phyloP scores from a whole-genome alignment of 768 basidiomycete species.

The Pleurotus platypus region DNA sequence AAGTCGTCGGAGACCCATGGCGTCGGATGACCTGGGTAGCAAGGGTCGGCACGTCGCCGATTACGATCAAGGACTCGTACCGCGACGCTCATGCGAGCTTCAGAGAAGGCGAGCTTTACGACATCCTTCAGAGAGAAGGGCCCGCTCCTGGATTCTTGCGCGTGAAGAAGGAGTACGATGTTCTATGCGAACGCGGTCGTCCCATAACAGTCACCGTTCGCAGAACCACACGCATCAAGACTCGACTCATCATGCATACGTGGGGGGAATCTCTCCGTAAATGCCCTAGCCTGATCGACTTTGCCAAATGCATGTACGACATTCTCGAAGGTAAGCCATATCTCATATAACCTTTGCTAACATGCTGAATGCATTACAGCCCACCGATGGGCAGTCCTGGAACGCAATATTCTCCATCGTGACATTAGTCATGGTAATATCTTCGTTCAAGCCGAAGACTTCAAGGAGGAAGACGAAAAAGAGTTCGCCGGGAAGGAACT shows the following conservation, averaged over 20 bases:
- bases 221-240: not conserved
- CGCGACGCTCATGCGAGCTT: not conserved
- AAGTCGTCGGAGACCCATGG: conserved; percentile 8
- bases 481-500: not conserved
- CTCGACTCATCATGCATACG: not conserved
- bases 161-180: too few relatives aligned
- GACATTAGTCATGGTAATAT: conserved; percentile 1
- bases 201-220: not conserved
- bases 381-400: not conserved
- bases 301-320: conserved; percentile 5
- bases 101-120: conserved; percentile 5
- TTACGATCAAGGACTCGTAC: conserved; percentile 6
- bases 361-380: not conserved
- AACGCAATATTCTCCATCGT: not conserved
- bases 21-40: conserved; percentile 8
- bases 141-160: not conserved
- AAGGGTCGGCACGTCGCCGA: not conserved
- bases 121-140: conserved; percentile 2
- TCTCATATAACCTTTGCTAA: not conserved
- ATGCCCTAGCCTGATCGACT: not conserved
- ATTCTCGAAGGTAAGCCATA: not conserved
- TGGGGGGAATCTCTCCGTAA: not conserved
- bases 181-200: too few relatives aligned
- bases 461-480: not conserved
- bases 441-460: not conserved